Evolutionary conservation across 345 rosid genomes (phyloP).

Genomic region (Microcos paniculata): DNA sequence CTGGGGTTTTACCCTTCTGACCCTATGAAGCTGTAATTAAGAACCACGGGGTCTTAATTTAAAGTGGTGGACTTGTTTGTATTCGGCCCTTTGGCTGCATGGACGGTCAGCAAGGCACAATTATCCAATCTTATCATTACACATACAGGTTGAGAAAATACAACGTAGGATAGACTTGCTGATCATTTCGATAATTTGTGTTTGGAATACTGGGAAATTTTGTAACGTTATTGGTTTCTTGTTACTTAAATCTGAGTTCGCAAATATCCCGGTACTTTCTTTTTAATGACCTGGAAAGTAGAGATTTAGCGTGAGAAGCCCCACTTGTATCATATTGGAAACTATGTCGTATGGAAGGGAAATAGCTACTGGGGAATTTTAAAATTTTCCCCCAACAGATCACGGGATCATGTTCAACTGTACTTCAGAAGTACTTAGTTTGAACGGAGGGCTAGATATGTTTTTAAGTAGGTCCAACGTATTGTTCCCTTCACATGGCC

Average conservation of each 20-base stretch:
- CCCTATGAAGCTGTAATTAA: background rate
- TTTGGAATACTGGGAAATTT: background rate
- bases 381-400: too few species aligned
- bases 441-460: too few species aligned
- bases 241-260: background rate
- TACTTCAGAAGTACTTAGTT: too few species aligned
- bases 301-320: too few species aligned
- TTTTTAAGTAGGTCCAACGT: too few species aligned
- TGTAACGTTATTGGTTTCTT: background rate
- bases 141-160: background rate
- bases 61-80: background rate
- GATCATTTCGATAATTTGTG: background rate
- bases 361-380: too few species aligned
- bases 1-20: background rate
- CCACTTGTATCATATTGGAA: too few species aligned
- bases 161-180: background rate
- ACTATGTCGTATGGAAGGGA: too few species aligned
- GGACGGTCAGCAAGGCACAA: background rate
- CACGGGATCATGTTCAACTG: too few species aligned
- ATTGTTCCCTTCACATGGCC: too few species aligned
- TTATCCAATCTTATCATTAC: background rate
- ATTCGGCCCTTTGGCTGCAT: background rate
- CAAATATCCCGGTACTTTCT: background rate
- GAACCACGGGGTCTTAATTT: background rate
- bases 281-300: too few species aligned